These are phyloP conservation scores for Trichomonascaceae sp. DNA, from an alignment of 1,139 yeast species.

Conservation along the genomic window DNA sequence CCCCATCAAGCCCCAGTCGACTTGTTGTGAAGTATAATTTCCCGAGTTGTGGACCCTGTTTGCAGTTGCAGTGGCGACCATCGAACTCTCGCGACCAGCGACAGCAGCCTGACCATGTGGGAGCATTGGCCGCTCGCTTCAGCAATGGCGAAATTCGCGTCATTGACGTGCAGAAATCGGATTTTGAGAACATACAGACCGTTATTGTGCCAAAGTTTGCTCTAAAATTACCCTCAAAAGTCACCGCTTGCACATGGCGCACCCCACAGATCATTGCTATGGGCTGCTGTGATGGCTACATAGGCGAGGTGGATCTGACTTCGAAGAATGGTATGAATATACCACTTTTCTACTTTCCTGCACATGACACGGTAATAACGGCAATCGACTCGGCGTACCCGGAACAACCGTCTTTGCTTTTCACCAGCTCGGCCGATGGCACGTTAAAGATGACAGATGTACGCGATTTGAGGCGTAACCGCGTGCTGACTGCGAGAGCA, in stretches of 20 bases:
- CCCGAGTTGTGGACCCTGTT: no score
- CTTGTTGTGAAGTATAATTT: no score
- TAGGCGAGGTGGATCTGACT: no score
- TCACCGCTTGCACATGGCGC: constrained; percentile 45
- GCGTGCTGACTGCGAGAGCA: constrained; percentile 23
- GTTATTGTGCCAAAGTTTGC: constrained; percentile 8
- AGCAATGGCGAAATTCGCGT: constrained; percentile 53
- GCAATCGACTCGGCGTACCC: constrained; percentile 34
- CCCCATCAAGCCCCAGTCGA: no score
- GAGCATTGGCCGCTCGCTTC: constrained; percentile 40
- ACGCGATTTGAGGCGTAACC: constrained; percentile 29
- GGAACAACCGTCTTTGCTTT: constrained; percentile 29
- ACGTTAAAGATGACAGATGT: constrained; percentile 31
- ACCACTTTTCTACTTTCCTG: constrained; percentile 38
- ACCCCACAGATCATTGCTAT: constrained; percentile 38
- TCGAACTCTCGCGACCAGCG: no score
- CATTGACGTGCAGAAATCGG: constrained; percentile 23
- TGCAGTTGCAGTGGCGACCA: no score
- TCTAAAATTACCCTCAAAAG: constrained; percentile 24
- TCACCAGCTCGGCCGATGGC: constrained; percentile 38
- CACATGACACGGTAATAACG: constrained; percentile 40
- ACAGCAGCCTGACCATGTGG: no score
- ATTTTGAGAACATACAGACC: neutral
- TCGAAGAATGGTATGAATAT: no score
- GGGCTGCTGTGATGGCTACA: constrained; percentile 53